These are phyloP conservation scores for Phytophthora quininea DNA, from an alignment of 352 stramenopile species.

Conservation along the genomic window DNA sequence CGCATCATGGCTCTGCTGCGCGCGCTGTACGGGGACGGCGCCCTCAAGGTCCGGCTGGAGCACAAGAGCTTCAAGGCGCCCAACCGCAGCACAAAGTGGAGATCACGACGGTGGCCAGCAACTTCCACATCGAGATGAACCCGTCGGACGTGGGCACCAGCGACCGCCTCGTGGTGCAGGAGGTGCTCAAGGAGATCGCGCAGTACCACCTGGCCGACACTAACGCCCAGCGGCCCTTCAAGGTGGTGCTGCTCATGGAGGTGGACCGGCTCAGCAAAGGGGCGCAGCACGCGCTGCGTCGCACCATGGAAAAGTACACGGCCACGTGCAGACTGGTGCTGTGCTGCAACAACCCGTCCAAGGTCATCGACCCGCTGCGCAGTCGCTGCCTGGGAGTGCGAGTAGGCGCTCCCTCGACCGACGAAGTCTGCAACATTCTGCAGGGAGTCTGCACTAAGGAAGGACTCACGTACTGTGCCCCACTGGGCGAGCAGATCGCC, in stretches of 20 bases:
- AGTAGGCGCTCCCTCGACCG: slow-evolving; percentile 90
- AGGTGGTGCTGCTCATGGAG: slow-evolving; percentile 97
- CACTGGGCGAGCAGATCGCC: slow-evolving; percentile 91
- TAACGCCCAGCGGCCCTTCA: slow-evolving; percentile 80
- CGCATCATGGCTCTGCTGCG: slow-evolving; percentile 96
- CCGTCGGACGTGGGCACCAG: slow-evolving; percentile 96
- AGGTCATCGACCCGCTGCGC: slow-evolving; percentile 98
- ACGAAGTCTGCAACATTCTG: slow-evolving; percentile 92
- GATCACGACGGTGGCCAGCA: slow-evolving; percentile 97
- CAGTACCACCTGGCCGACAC: slow-evolving; percentile 86
- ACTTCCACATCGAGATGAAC: slow-evolving; percentile 99
- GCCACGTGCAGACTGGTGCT: slow-evolving; percentile 97
- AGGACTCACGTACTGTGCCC: slow-evolving; percentile 85
- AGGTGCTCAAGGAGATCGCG: slow-evolving; percentile 99
- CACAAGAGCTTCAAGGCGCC: slow-evolving; percentile 93
- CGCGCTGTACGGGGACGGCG: slow-evolving; percentile 95
- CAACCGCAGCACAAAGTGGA: slow-evolving; percentile 93
- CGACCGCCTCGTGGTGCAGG: slow-evolving; percentile 97
- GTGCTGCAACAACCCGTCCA: slow-evolving; percentile 96
- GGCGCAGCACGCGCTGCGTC: slow-evolving; percentile 96
- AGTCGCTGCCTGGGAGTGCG: slow-evolving; percentile 96
- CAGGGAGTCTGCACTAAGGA: slow-evolving; percentile 93
- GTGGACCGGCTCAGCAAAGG: slow-evolving; percentile 98
- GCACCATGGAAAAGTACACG: slow-evolving; percentile 98
- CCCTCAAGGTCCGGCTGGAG: slow-evolving; percentile 90